phyloP scores from a whole-genome alignment of 2,329 filamentous ascomycete species.

The Colletotrichum eremochloae region DNA sequence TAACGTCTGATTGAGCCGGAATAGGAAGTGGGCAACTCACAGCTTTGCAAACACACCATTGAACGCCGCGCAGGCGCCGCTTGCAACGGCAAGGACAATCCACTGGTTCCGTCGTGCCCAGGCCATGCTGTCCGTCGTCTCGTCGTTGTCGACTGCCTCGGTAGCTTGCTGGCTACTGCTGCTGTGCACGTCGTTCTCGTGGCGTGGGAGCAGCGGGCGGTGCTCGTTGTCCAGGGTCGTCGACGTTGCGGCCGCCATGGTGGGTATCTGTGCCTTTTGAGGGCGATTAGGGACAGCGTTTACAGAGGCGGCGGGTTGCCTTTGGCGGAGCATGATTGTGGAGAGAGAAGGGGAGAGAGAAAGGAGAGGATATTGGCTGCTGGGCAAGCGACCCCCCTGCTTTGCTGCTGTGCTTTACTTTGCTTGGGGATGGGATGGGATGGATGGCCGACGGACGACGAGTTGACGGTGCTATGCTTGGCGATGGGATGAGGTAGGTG shows the following conservation, averaged over 20 bases:
- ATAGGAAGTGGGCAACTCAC: slow-evolving; percentile 59
- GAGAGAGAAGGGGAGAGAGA: slow-evolving; percentile 20
- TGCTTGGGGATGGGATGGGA: slow-evolving; percentile 1
- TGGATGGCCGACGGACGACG: slow-evolving; percentile 2
- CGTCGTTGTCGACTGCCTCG: slow-evolving; percentile 10
- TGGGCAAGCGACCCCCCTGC: slow-evolving; percentile 30
- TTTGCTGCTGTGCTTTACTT: slow-evolving; percentile 2
- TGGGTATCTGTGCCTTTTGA: slow-evolving; percentile 41
- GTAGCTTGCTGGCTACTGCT: slow-evolving; percentile 1
- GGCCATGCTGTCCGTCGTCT: slow-evolving; percentile 34
- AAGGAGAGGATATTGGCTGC: slow-evolving; percentile 12
- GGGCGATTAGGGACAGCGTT: slow-evolving; percentile 15
- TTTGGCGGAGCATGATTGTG: slow-evolving; percentile 45
- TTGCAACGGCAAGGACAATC: slow-evolving; percentile 79
- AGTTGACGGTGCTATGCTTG: slow-evolving; percentile 27
- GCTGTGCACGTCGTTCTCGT: slow-evolving; percentile 33
- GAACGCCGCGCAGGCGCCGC: slow-evolving; percentile 82
- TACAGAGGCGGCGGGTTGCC: slow-evolving; percentile 42
- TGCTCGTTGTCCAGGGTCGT: slow-evolving; percentile 44
- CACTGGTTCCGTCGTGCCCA: slow-evolving; percentile 61
- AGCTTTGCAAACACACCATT: slow-evolving; percentile 89
- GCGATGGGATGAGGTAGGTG: slow-evolving; percentile 36
- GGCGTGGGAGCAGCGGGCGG: slow-evolving; percentile 44
- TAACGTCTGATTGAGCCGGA: slow-evolving; percentile 5
- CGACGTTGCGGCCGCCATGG: slow-evolving; percentile 43